phyloP scores from a whole-genome alignment of 2,329 filamentous ascomycete species.

The Cryphonectria radicalis region DNA sequence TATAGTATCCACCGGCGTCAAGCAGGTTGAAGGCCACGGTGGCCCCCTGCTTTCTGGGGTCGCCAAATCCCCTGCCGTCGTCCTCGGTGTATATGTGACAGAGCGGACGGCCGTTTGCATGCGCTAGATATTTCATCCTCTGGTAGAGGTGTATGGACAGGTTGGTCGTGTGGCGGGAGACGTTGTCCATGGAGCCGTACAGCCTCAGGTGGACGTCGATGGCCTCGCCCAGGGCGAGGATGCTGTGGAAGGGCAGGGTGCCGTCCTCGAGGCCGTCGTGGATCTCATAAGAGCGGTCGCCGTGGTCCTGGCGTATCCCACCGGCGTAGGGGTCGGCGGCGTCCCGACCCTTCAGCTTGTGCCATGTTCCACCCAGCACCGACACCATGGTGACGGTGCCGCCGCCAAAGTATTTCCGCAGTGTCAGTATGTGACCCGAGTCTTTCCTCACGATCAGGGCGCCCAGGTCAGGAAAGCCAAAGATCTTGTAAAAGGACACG shows the following conservation, averaged over 20 bases:
- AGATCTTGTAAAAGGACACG: constrained; percentile 69
- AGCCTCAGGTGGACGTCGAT: constrained; percentile 68
- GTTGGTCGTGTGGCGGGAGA: constrained; percentile 61
- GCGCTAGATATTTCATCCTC: constrained; percentile 51
- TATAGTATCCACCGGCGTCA: constrained; percentile 53
- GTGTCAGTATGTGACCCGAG: constrained; percentile 58
- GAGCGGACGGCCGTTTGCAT: constrained; percentile 57
- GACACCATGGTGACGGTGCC: constrained; percentile 68
- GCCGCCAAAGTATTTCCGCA: constrained; percentile 68
- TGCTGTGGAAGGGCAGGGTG: constrained; percentile 87
- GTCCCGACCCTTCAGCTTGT: constrained; percentile 54
- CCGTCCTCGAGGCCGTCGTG: constrained; percentile 73
- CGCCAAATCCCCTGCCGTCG: constrained; percentile 48
- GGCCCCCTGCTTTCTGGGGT: constrained; percentile 59
- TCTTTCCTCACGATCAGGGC: constrained; percentile 60
- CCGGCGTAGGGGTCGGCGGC: constrained; percentile 27
- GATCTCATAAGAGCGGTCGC: constrained; percentile 45
- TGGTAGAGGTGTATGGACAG: constrained; percentile 56
- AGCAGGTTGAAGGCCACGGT: constrained; percentile 68
- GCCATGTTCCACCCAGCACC: constrained; percentile 55
- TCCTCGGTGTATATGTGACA: constrained; percentile 60
- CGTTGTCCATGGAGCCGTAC: constrained; percentile 61
- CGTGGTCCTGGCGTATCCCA: constrained; percentile 22
- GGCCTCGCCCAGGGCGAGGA: constrained; percentile 79
- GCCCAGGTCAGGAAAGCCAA: constrained; percentile 68